Evolutionary conservation across 805 yeast species (phyloP), one percentile per base, ranked within the genome.

Genomic region (Ascoidea rubescens): DNA sequence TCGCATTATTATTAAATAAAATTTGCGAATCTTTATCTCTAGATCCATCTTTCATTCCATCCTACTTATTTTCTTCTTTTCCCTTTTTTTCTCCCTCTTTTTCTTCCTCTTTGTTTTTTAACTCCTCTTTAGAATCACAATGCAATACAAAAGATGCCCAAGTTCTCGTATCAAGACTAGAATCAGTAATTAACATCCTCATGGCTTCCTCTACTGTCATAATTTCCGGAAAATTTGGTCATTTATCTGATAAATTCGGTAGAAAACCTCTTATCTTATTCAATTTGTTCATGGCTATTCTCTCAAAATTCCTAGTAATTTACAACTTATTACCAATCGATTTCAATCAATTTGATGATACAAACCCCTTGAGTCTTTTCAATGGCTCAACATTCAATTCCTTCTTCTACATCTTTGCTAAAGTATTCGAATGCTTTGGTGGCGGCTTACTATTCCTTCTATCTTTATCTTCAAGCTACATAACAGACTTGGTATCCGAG

Each of bases 401-500:
- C 37, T 54, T 56, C 10, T 54, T 61, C 32, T 69, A 79, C 55
- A 63, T 84, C 1, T 42, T 72, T 0, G 67, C 77, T 2, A 72
- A 72, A 12, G 53, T 74, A 1, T 43, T 82, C 1, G 73, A 71
- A 33, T 71, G 79, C 31, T 51, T 74, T 4, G 76, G 82, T n/a
- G 96, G 96, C 30, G 84, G 88, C 0, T 50, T 74, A 6, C 64
- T 78, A 54, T 72, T 81, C 5, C 59, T 82, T 42, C 59, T 84
- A 50, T 77, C 83, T 7, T 66, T 84, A 33, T 68, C 79, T 10
- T 82, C 82, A 60, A 78, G 90, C 54, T 88, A 87, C 61, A 72
- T 85, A 16, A 71, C 87, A 4, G 96, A 88, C 66, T 79, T 87
- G 45, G 81, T 80, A 5, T 82, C 80, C 21, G 75, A 86, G 0